phyloP scores from a whole-genome alignment of 768 basidiomycete genomes.

The Tulasnella sp. region DNA sequence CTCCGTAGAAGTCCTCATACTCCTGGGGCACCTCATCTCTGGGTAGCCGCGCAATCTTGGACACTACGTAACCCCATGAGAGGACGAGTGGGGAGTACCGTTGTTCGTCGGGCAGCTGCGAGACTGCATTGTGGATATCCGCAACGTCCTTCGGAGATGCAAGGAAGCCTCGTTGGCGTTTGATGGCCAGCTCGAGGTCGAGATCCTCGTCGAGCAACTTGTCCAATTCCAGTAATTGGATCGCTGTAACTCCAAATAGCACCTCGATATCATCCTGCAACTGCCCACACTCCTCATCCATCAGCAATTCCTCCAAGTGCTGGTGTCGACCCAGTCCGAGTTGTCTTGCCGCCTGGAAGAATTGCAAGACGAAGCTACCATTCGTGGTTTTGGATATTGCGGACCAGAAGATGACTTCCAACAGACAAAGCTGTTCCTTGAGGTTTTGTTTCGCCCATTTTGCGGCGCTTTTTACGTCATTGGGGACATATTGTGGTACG shows the following conservation, averaged over 20 bases:
- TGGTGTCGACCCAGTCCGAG: constrained; percentile 65
- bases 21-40: constrained; percentile 38
- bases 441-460: constrained; percentile 69
- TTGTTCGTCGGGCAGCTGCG: constrained; percentile 51
- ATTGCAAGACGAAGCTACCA: constrained; percentile 57
- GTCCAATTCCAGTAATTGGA: constrained; percentile 30
- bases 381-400: constrained; percentile 76
- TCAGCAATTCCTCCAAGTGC: constrained; percentile 56
- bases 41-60: constrained; percentile 49
- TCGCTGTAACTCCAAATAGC: constrained; percentile 59
- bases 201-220: constrained; percentile 68
- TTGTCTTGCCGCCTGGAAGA: constrained; percentile 62
- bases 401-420: constrained; percentile 86
- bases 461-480: constrained; percentile 60
- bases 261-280: constrained; percentile 64
- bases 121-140: constrained; percentile 64
- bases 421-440: constrained; percentile 71
- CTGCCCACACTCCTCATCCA: constrained; percentile 70
- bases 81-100: constrained; percentile 70
- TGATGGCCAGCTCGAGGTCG: constrained; percentile 62
- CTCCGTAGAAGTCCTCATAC: constrained; percentile 31
- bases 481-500: constrained; percentile 29
- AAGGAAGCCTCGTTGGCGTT: constrained; percentile 43
- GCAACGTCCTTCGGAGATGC: constrained; percentile 60
- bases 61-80: constrained; percentile 81